Percentiles rank a stretch among this genome's conserved stretches.
Evolutionary conservation across 78 protist genomes (phyloP).

Genomic region (Salpingoeca rosetta): DNA sequence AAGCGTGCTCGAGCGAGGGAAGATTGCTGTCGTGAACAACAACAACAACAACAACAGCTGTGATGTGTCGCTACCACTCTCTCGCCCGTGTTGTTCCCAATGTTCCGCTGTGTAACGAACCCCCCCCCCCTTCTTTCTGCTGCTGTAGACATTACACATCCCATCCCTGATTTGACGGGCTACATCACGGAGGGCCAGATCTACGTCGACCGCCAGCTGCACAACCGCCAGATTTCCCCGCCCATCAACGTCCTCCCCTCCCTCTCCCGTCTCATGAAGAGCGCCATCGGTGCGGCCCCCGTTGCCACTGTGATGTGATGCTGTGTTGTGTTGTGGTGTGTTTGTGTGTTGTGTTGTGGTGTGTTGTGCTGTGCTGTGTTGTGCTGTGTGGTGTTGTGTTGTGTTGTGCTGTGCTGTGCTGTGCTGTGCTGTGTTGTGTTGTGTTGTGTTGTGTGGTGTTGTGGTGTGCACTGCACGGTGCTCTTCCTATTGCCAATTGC

Average conservation of each 20-base stretch:
- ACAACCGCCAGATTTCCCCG: constrained; percentile 94
- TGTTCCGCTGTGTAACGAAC: neutral
- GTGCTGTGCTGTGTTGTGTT: too few relatives aligned
- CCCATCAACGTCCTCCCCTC: constrained; percentile 99
- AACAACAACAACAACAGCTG: neutral
- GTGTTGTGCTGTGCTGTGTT: too few relatives aligned
- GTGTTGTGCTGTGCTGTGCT: too few relatives aligned
- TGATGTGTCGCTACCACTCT: neutral
- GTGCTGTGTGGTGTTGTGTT: too few relatives aligned
- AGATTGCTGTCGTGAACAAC: neutral
- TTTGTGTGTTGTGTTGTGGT: too few relatives aligned
- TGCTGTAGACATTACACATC: constrained; percentile 92
- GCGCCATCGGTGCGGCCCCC: constrained; percentile 93
- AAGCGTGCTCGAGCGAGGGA: neutral
- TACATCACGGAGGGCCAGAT: constrained; percentile 99
- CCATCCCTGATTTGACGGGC: constrained; percentile 99
- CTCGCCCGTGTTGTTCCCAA: neutral
- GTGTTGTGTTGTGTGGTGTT: too few relatives aligned
- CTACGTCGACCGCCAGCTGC: constrained; percentile 93
- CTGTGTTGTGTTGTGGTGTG: too few relatives aligned
- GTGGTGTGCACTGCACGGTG: too few relatives aligned
- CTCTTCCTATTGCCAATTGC: too few relatives aligned
- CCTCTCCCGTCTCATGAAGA: constrained; percentile 98
- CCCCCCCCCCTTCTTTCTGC: neutral
- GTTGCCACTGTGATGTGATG: too few relatives aligned